Evolutionary conservation across 768 basidiomycete species (phyloP), one percentile per base, ranked within the genome.

Genomic region (Scleroderma bovista): DNA sequence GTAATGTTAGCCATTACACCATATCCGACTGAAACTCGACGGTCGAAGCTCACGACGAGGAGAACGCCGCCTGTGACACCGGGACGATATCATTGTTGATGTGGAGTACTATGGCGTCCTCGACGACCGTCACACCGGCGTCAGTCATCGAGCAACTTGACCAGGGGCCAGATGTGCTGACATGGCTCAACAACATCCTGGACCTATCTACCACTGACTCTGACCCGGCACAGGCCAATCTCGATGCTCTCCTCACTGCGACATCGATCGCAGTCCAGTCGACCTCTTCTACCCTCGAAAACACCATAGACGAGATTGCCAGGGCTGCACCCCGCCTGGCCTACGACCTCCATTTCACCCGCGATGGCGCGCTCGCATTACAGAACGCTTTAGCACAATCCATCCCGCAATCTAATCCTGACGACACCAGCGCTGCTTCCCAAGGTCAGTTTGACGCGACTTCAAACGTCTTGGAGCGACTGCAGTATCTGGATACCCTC

Each of bases 301-400:
- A 84, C 53, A 80, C 83, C 41, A 93, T 99, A 51, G 86, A 93
- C 61, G 93, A 97, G 63, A 89, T 97, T 38, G 92, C 94, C 2
- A 81, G 93, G 44, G 81, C 85, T 5, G 84, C 97, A 19, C 92
- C 96, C 12, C 81, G 96, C 34, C 76, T 99, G 41, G 83, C 89
- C 1, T 98, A 96, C 65, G 96, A 98, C 68, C 75, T 99, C 32
- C 94, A 98, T 64, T 96, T 96, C 72, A 94, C 97, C 83, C 86
- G 90, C 38, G 95, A 98, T 59, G 83, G 86, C 29, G 93, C 94
- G 1, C 68, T 87, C 16, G 78, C 87, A 3, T 75, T 98, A 20
- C 86, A 88, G 52, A 72, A 71, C 24, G 71, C 81, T 9, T 72
- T 99, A 19, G 70, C 76, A 24, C 75, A 75, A 29, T 74, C 79